Base-by-base conservation (phyloP, 768 basidiomycete species). In the Amanita rimosa region DNA sequence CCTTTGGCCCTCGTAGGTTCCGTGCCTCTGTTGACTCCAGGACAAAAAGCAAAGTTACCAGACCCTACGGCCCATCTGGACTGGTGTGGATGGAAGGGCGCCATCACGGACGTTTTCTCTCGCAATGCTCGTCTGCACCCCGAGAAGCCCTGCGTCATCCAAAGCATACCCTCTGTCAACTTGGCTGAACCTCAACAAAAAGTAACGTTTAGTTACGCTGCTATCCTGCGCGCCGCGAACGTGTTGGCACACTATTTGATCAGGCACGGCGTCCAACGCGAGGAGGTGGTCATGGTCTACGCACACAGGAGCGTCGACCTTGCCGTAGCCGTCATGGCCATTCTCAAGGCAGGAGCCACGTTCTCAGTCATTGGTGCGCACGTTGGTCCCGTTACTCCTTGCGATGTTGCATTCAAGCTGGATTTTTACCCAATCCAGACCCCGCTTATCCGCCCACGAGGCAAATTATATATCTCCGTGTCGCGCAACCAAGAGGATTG, bases 221-320 rank as follows among this genome's bases (percentile, higher is more conserved):
- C 81, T 50, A 91, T 98, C 56, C 79, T 87, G 38, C 75, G 73
- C 40, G 92, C 94, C 14, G 81, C 85, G 1, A 98, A 98, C 61
- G 72, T 93, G 26, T 74, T 99, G 9, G 84, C 95, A 0, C 94
- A 97, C 59, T 80, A 94, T 57, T 76, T 99, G 52, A 68, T 97
- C 35, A 78, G 82, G 54, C 79, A 79, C 11, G 96, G 96, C 5
- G 68, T 99, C 3, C 75, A 93, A 63, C 73, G 90, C 29, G 95
- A 94, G 59, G 96, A 99, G 54, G 92, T 98, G 16, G 92, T 98
- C 46, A 97, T 95, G 84, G 85, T 99, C 16, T 99, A 98, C 60
- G 95, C 95, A 2, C 83, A 96, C 58, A 79, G 96, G 29, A 91
- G 89, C 55, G 93, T 97, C 41, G 95, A 99, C 63, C 82, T 99